phyloP scores from a whole-genome alignment of 2,329 filamentous ascomycete genomes.

The Trichoderma sp. region DNA sequence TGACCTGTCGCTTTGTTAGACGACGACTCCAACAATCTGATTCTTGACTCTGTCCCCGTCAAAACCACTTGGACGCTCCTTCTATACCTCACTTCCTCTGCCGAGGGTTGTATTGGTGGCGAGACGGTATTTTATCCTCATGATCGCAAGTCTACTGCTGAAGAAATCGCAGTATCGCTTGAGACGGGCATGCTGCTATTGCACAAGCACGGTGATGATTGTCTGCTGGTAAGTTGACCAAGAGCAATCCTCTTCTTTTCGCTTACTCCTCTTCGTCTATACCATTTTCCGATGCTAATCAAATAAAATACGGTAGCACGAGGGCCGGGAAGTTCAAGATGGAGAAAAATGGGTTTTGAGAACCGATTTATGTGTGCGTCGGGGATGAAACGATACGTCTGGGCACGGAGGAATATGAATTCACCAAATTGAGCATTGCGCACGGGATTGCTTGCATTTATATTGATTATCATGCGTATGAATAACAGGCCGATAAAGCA shows the following conservation, averaged over 20 bases:
- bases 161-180: conserved; percentile 69
- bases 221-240: conserved; percentile 62
- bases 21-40: conserved; percentile 79
- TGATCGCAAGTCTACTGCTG: conserved; percentile 52
- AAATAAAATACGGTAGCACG: conserved; percentile 54
- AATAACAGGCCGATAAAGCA: too few relatives aligned
- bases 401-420: not conserved
- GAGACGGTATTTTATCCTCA: conserved; percentile 91
- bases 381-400: not conserved
- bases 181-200: conserved; percentile 84
- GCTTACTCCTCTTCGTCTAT: not conserved
- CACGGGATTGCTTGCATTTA: not conserved
- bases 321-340: conserved; percentile 72
- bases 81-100: conserved; percentile 76
- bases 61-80: conserved; percentile 87
- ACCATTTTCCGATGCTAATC: conserved; percentile 27
- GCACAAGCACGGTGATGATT: conserved; percentile 86
- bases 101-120: conserved; percentile 75
- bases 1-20: conserved; percentile 50
- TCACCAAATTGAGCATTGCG: not conserved
- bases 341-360: conserved; percentile 92
- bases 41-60: conserved; percentile 33
- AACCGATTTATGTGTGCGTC: conserved; percentile 71
- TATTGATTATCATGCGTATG: not conserved
- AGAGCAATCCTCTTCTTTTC: not conserved